These are phyloP conservation scores for Strobilomyces dryophilus DNA, from an alignment of 768 basidiomycete genomes.

Conservation along the genomic window DNA sequence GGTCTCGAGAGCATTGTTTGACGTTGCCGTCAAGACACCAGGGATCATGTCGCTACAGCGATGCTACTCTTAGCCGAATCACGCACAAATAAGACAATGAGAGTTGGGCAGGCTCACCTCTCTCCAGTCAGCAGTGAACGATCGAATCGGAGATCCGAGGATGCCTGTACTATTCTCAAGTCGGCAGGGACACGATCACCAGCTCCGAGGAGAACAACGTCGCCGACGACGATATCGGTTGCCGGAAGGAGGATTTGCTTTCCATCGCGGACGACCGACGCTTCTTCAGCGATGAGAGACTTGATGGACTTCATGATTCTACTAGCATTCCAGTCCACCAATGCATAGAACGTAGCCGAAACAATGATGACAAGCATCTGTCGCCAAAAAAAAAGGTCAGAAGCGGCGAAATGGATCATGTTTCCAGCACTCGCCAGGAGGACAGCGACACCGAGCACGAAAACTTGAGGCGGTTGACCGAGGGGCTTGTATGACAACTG, in stretches of 20 bases:
- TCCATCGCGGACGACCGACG: slow-evolving; percentile 48
- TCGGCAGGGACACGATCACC: slow-evolving; percentile 59
- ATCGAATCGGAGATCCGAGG: slow-evolving; percentile 48
- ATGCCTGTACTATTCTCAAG: slow-evolving; percentile 46
- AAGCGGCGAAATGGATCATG: slow-evolving; percentile 7
- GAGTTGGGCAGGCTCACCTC: slow-evolving; percentile 21
- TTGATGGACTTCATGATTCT: slow-evolving; percentile 53
- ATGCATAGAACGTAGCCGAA: slow-evolving; percentile 43
- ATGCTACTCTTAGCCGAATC: slow-evolving; percentile 2
- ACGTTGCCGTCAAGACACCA: slow-evolving; percentile 39
- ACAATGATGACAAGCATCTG: slow-evolving; percentile 38
- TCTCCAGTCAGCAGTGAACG: slow-evolving; percentile 49
- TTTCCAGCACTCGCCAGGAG: slow-evolving; percentile 36
- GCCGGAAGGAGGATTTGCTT: slow-evolving; percentile 45
- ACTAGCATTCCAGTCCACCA: slow-evolving; percentile 45
- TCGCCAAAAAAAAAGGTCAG: background rate
- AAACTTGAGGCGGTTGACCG: slow-evolving; percentile 36
- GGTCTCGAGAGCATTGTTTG: slow-evolving; percentile 44
- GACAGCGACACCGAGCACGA: slow-evolving; percentile 49
- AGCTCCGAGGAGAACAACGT: slow-evolving; percentile 44
- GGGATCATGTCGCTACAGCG: slow-evolving; percentile 37
- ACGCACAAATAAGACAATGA: slow-evolving; percentile 28
- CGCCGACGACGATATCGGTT: slow-evolving; percentile 52
- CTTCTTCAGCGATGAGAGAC: slow-evolving; percentile 55
- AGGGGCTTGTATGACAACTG: slow-evolving; percentile 50